Evolutionary conservation across 208 protist species (phyloP).

Genomic region (Leishmania arabica): DNA sequence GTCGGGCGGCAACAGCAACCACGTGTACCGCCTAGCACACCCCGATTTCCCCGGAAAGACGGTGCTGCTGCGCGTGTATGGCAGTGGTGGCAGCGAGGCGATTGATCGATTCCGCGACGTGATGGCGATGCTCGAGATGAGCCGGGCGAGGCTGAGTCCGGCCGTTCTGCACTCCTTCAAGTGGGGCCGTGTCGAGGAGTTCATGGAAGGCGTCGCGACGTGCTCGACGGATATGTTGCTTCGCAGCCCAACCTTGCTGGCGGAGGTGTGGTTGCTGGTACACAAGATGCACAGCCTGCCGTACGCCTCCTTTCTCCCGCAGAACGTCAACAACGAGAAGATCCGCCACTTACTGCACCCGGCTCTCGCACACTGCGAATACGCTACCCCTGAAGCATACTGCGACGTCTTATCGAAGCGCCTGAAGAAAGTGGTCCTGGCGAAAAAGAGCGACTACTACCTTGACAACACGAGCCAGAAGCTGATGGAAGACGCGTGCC

Average conservation of each 20-base stretch:
- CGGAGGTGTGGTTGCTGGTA: conserved; percentile 59
- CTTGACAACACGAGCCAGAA: conserved; percentile 40
- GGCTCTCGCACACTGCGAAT: conserved; percentile 10
- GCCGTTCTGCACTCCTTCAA: conserved; percentile 78
- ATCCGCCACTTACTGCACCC: conserved; percentile 21
- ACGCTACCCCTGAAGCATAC: conserved; percentile 38
- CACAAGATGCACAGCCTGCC: conserved; percentile 62
- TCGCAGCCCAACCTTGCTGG: conserved; percentile 48
- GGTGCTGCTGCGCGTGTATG: conserved; percentile 81
- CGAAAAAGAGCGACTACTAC: conserved; percentile 44
- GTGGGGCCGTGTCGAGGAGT: conserved; percentile 88
- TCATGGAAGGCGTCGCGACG: conserved; percentile 71
- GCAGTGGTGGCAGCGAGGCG: conserved; percentile 63
- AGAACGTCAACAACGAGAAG: conserved; percentile 54
- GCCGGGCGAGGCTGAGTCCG: conserved; percentile 63
- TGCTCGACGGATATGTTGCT: conserved; percentile 85
- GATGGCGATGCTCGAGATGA: conserved; percentile 78
- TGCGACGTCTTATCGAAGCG: conserved; percentile 28
- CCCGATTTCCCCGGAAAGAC: conserved; percentile 54
- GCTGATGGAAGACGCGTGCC: conserved; percentile 71
- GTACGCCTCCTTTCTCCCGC: conserved; percentile 57
- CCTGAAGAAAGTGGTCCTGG: conserved; percentile 31
- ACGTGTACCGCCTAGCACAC: conserved; percentile 80
- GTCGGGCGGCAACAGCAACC: conserved; percentile 85
- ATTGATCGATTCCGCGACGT: conserved; percentile 83